Conservation (phyloP, 164 flowering plant species). For the Liriodendron chinense region DNA sequence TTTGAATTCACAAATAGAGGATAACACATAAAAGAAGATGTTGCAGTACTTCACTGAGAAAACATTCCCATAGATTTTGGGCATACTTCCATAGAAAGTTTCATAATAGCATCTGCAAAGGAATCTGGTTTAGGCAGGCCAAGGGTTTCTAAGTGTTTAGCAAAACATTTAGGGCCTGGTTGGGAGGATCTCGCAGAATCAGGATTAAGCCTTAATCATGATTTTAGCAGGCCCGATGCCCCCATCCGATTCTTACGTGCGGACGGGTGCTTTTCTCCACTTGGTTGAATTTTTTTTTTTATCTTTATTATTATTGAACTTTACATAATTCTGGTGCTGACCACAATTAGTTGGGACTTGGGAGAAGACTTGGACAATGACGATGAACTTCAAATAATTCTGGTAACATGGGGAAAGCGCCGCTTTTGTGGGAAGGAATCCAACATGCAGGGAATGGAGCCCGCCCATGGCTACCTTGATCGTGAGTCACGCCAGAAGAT, state of each 20-base stretch:
- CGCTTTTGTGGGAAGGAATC: too few species aligned
- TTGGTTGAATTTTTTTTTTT: not conserved
- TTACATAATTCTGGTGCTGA: too few species aligned
- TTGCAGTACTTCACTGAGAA: not conserved
- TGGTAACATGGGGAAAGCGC: too few species aligned
- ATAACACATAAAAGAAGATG: not conserved
- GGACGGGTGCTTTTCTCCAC: not conserved
- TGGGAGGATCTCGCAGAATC: too few species aligned
- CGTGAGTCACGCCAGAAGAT: too few species aligned
- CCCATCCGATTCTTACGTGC: not conserved
- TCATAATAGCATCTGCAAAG: not conserved
- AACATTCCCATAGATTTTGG: not conserved
- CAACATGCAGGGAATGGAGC: too few species aligned
- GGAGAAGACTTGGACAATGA: not conserved
- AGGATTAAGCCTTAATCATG: too few species aligned
- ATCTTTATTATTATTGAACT: not conserved
- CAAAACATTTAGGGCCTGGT: not conserved
- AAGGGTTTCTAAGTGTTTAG: not conserved
- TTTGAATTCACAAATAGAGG: not conserved
- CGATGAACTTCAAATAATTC: too few species aligned
- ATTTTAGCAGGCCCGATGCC: too few species aligned
- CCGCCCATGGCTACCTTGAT: too few species aligned
- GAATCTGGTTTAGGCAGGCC: not conserved
- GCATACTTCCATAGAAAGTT: not conserved
- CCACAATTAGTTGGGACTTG: not conserved